Base-by-base conservation (phyloP, 192 early-diverging fungal species). In the Chytriomyces confervae region DNA sequence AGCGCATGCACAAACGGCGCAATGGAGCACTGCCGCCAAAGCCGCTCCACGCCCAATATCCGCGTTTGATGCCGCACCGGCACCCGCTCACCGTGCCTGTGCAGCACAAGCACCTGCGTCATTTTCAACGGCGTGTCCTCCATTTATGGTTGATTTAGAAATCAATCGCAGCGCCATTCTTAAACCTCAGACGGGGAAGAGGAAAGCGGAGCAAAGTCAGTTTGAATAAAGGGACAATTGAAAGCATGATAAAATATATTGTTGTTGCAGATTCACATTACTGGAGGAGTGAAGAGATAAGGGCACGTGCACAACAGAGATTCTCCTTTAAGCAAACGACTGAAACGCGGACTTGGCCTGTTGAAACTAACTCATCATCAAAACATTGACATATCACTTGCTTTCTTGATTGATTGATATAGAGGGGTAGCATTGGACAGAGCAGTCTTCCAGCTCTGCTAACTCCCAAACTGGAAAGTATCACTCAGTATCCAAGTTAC, bases 1-100 rank as follows among this genome's bases (percentile, higher is more conserved):
- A 69, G 46, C 27, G 67, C 67, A 48, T 69, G 27, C 8, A 69
- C 1, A 24, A 69, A 69, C 29, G 67, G 67, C 18, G 67, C 47
- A 48, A 69, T 69, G 43, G 16, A 13, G 24, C 67, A 69, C 47
- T 69, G 67, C n/a, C 18, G 16, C 67, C 67, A 69, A 1, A 69
- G 67, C n/a, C 8, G 11, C 13, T 18, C 44, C 36, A 46, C 13
- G 16, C 18, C 11, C 67, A 46, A 11, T 11, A 69, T 69, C 18
- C 67, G 67, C 43, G 67, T 13, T 9, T 13, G 16, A 18, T 69
- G 16, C 0, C 67, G 67, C 44, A 69, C 67, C 48, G 74, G 74
- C 20, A 76, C 74, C 2, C 74, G 44, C 63, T 76, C 74, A 6
- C 74, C 74, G 74, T 76, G 74, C 11, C 74, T 62, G 50, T 76